phyloP scores from a whole-genome alignment of 306 rosid species.

The Comarum palustre region DNA sequence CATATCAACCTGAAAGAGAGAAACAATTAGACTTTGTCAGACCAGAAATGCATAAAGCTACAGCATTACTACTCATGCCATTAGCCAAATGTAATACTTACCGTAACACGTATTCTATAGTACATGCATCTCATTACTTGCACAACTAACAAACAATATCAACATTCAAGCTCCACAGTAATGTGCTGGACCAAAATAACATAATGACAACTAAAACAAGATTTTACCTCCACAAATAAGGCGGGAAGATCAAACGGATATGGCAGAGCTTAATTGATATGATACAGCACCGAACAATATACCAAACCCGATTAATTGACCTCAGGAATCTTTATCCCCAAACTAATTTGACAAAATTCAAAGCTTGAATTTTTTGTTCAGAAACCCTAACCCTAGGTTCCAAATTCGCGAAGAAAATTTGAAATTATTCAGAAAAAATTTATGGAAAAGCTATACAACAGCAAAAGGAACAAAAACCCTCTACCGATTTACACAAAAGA shows the following conservation, averaged over 20 bases:
- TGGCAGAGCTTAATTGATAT: conserved; percentile 21
- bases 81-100: no score
- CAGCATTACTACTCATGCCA: not conserved
- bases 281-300: conserved; percentile 9
- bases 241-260: conserved; percentile 16
- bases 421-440: conserved; percentile 17
- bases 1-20: conserved; percentile 37
- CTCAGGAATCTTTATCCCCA: conserved; percentile 26
- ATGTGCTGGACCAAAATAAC: not conserved
- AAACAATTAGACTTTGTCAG: not conserved
- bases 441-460: not conserved
- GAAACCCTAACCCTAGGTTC: conserved; percentile 56
- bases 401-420: not conserved
- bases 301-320: not conserved
- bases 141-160: not conserved
- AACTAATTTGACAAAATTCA: conserved; percentile 30
- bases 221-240: conserved; percentile 27
- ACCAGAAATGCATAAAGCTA: not conserved
- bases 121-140: not conserved
- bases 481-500: conserved; percentile 17
- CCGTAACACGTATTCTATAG: not conserved
- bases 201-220: not conserved
- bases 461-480: conserved; percentile 25
- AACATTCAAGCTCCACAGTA: not conserved
- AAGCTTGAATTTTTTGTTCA: not conserved